These are phyloP conservation scores for Aspergillus hancockii DNA, from an alignment of 495 filamentous ascomycete genomes.

Conservation along the genomic window DNA sequence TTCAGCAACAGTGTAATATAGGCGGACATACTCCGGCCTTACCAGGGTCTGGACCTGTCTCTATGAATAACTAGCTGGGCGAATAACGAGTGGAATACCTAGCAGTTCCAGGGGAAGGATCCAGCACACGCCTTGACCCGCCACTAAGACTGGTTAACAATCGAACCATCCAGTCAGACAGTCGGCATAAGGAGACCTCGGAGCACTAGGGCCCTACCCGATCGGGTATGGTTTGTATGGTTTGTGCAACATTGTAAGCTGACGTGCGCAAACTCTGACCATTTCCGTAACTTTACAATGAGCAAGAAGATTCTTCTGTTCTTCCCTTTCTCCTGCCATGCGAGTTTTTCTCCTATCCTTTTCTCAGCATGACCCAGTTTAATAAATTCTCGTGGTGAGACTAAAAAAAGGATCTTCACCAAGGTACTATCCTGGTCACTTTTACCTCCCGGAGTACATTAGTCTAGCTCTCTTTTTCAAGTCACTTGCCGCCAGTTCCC, in stretches of 20 bases:
- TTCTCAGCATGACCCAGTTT: constrained; percentile 1
- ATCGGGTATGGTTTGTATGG: constrained; percentile 7
- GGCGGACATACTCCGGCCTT: constrained; percentile 6
- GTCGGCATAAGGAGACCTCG: neutral
- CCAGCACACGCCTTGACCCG: constrained; percentile 16
- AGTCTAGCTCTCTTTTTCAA: constrained; percentile 1
- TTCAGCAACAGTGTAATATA: neutral
- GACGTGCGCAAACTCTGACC: constrained; percentile 21
- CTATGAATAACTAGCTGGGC: neutral
- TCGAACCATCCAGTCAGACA: constrained; percentile 11
- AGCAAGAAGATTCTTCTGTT: neutral
- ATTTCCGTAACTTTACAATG: constrained; percentile 10
- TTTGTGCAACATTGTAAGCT: constrained; percentile 2
- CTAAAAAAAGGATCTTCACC: constrained; percentile 3
- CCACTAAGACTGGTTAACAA: neutral
- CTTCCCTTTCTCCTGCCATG: constrained; percentile 1
- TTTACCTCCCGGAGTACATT: constrained; percentile 1
- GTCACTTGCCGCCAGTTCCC: constrained; percentile 7
- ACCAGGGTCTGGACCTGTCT: constrained; percentile 11
- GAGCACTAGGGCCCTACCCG: neutral
- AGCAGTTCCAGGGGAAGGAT: constrained; percentile 13
- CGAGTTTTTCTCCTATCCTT: constrained; percentile 8
- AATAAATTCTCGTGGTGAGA: neutral
- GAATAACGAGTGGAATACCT: constrained; percentile 3
- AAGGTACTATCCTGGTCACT: neutral